These are phyloP conservation scores for Amauroascus verrucosus DNA, from an alignment of 2,329 filamentous ascomycete genomes.

Conservation along the genomic window DNA sequence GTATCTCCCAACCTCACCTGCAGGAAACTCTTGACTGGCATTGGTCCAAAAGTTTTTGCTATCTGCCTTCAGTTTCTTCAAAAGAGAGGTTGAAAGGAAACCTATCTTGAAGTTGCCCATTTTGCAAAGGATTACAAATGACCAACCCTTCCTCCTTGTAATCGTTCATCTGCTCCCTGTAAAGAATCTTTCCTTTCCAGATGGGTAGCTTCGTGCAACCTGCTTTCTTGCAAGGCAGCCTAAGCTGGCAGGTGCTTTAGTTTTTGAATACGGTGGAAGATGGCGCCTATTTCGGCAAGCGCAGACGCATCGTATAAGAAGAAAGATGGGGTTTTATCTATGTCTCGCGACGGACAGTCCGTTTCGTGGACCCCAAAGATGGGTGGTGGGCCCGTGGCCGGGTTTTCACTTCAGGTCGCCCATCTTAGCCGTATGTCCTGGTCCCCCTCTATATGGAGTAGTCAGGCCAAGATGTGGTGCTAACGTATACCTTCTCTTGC, in stretches of 20 bases:
- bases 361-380: slow-evolving; percentile 69
- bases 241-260: not conserved
- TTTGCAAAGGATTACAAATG: not conserved
- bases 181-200: not conserved
- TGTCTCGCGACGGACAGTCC: slow-evolving; percentile 61
- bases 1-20: no score
- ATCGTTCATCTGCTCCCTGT: not conserved
- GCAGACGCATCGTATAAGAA: slow-evolving; percentile 70
- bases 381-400: slow-evolving; percentile 48
- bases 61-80: no score
- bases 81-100: no score
- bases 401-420: slow-evolving; percentile 58
- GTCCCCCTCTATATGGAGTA: not conserved
- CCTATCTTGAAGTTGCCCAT: not conserved
- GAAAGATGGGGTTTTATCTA: slow-evolving; percentile 74
- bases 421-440: slow-evolving; percentile 66
- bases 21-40: no score
- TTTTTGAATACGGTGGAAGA: slow-evolving; percentile 2
- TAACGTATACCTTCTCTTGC: not conserved
- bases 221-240: slow-evolving; percentile 4
- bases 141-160: no score
- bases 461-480: not conserved
- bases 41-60: no score
- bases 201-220: slow-evolving; percentile 10
- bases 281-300: slow-evolving; percentile 27